A percentile compares a stretch with the other conserved stretches of the same genome.
Conservation (phyloP, 352 stramenopile species). For the Phytophthora podocarpi region DNA sequence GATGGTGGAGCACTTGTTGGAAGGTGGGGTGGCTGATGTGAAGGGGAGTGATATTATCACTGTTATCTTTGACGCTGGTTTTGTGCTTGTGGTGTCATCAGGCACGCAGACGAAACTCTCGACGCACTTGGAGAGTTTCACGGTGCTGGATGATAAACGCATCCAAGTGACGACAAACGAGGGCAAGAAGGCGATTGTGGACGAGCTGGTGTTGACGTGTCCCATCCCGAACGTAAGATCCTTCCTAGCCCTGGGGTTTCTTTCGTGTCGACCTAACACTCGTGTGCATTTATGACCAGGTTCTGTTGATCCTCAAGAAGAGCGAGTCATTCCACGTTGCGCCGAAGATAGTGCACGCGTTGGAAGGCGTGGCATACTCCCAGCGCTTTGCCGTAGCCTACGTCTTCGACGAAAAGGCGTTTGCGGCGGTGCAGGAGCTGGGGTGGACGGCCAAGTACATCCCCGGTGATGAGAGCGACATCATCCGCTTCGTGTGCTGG, state of each 20-base stretch:
- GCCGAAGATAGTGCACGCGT: constrained; percentile 32
- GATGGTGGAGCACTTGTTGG: constrained; percentile 58
- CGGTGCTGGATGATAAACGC: constrained; percentile 52
- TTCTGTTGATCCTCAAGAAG: constrained; percentile 61
- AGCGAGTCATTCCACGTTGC: constrained; percentile 43
- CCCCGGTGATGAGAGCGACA: constrained; percentile 49
- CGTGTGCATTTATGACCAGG: constrained; percentile 30
- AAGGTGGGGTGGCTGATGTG: constrained; percentile 25
- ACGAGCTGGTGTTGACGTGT: constrained; percentile 73
- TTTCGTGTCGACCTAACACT: constrained; percentile 5
- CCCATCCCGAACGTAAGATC: constrained; percentile 56
- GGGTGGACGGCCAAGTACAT: constrained; percentile 77
- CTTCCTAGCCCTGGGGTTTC: neutral
- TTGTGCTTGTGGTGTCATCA: constrained; percentile 17
- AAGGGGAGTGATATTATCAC: neutral
- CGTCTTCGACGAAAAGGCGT: constrained; percentile 57
- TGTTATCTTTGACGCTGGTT: neutral
- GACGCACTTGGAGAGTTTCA: constrained; percentile 52
- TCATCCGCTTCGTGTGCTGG: constrained; percentile 82
- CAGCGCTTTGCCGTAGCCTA: constrained; percentile 72
- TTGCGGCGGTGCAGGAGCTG: constrained; percentile 40
- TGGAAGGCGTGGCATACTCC: constrained; percentile 65
- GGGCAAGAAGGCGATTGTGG: constrained; percentile 58
- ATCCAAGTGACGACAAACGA: constrained; percentile 52
- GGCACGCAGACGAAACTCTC: constrained; percentile 48